Conservation (phyloP, 495 filamentous ascomycete species). For the Penicillium alfredii region DNA sequence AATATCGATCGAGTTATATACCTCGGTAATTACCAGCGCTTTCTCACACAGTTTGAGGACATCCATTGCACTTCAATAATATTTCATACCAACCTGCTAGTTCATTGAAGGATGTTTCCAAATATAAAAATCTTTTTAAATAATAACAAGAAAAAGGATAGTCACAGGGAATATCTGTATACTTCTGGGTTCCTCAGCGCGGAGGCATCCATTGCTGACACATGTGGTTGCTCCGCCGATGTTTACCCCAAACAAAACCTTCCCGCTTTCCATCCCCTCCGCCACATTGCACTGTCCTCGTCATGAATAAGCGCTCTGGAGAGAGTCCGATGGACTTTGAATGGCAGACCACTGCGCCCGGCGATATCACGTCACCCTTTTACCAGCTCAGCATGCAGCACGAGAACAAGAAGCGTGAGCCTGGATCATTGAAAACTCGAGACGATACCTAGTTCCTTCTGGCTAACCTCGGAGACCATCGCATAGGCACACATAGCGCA, state of each 20-base stretch:
- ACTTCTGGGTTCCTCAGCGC: no score
- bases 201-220: no score
- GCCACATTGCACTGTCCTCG: slow-evolving; percentile 6
- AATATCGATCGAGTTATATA: no score
- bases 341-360: slow-evolving; percentile 53
- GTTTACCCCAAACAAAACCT: slow-evolving; percentile 29
- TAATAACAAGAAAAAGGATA: no score
- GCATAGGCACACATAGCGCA: slow-evolving; percentile 43
- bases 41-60: no score
- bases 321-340: slow-evolving; percentile 68
- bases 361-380: slow-evolving; percentile 55
- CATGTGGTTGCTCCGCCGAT: no score
- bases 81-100: no score
- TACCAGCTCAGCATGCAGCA: slow-evolving; percentile 43
- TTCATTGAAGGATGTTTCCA: no score
- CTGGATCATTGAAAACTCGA: neutral
- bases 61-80: no score
- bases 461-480: neutral
- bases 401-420: slow-evolving; percentile 49
- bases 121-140: no score
- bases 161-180: no score
- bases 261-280: slow-evolving; percentile 9
- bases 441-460: neutral
- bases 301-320: slow-evolving; percentile 41
- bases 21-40: no score